Base-by-base conservation (phyloP, 805 yeast genomes). In the Kazachstania africana region DNA sequence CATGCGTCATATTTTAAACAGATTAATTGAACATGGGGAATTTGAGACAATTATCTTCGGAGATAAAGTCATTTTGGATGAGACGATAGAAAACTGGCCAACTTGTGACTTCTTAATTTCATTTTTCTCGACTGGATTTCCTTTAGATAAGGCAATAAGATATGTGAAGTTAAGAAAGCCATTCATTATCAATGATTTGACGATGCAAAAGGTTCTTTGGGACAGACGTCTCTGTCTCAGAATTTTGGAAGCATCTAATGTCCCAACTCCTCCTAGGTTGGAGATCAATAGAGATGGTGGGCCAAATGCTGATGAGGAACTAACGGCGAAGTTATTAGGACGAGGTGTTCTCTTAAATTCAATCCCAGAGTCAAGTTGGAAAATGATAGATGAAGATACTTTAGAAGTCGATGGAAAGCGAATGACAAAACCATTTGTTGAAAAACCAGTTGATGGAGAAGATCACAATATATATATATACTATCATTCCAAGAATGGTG, bases 391-490 rank as follows among this genome's bases (percentile, higher is more conserved):
- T 51, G 91, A 80, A 33, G 93, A 88, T 37, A 77, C 95, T 3
- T 62, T 79, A 27, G 69, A 68, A 37, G 91, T 81, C 15, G 72
- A 80, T 43, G 95, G 93, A 6, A 56, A 70, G 45, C 61, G 63
- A 6, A 61, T 91, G 61, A 66, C 64, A 25, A 91, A 91, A 53
- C 99, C 99, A 5, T 91, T 76, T 65, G 98, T 91, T 21, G 99
- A 91, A 55, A 91, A 91, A 45, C 99, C 99, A 1, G 97, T 87
- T 3, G 95, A 91, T 56, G 99, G 99, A 33, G 99, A 91, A 59
- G 95, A 91, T 57, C 99, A 91, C 58, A 91, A 91, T 50, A 88
- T 91, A 28, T 82, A 79, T 55, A 87, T 91, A 24, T 91, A 91
- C 59, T 91, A 88, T 54, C 79, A 87, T 22, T 70, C 72, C 35